Evolutionary conservation across 768 basidiomycete species (phyloP), one percentile per base, ranked within the genome.

Genomic region (Boletus coccyginus): DNA sequence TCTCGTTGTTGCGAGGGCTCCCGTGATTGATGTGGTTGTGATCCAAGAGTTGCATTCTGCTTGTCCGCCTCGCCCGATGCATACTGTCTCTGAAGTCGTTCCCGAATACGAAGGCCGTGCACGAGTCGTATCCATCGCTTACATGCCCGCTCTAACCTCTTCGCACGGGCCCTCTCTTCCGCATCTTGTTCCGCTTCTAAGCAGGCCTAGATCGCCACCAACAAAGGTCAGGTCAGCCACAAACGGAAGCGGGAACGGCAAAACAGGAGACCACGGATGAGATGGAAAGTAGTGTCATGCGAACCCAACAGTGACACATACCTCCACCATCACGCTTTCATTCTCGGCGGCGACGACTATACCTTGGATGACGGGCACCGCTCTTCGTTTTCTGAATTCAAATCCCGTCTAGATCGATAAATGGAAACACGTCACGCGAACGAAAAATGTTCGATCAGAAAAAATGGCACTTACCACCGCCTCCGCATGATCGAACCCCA

Each of bases 301-400:
- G 48, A 62, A 53, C 39, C 47, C 33, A 31, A 51, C 36, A 36
- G 27, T 58, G 59, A 66, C 60, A 69, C 78, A 50, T 68, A 90
- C 95, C 76, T 96, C 91, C 29, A 94, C 71, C 16, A 98, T 66
- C 5, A 79, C 69, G 1, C 77, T 74, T 68, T 93, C 89, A 60
- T 92, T 83, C 70, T 95, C 94, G 39, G 78, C 78, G 16, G 95
- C 92, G 29, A 93, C 78, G 29, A 98, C 94, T 3, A 99, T 80
- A 12, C 96, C 96, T 51, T 86, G 82, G 33, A 96, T 75, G 56
- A 92, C 77, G 5, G 96, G 96, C 56, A 84, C 83, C 0, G 97
- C 96, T 49, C 88, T 82, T 33, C 91, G 87, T 70, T 95, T 94
- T 68, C 86, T 92, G 76, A 98, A 99, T 71, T 98, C 96, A 70